Evolutionary conservation across 2,329 filamentous ascomycete genomes (phyloP), one percentile per base, ranked within the genome.

Genomic region (Ilyonectria destructans): DNA sequence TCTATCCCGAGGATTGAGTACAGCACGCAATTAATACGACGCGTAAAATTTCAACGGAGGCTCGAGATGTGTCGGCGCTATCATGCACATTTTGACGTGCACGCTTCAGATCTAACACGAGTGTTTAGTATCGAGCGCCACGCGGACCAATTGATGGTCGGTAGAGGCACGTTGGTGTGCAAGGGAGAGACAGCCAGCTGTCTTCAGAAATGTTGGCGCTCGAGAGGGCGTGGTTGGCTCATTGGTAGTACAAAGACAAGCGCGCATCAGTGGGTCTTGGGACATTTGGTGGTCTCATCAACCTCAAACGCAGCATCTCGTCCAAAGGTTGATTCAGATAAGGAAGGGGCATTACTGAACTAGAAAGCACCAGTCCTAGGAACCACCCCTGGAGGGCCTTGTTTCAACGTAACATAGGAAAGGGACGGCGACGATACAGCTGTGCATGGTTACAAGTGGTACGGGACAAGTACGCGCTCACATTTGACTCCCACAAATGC

Each of bases 241-340:
- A 17, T 35, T 21, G 3, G 51, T 54, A 31, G 4, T 19, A 33
- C 5, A 37, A 8, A 52, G 29, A 35, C 51, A 35, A 13, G 54
- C 26, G 40, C 59, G 45, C 46, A 29, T 26, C 19, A 21, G 62
- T 65, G 56, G 55, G 21, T 5, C 55, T 6, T 15, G 17, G 12
- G 21, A 21, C 15, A 17, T 21, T 33, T 17, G 33, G n/a, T 43
- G 33, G 43, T 31, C 29, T 45, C 26, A 49, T 61, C 33, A 69
- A 58, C 43, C 15, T 58, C 45, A 52, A 19, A 55, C 51, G 45
- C 37, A 48, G 15, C 23, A 49, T 43, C 19, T 40, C 31, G 51
- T 55, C n/a, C 43, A 35, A 59, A 48, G 21, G 45, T n/a, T 65
- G 69, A 68, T 65, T 68, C 63, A 65, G 45, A 60, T 62, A 62